phyloP scores from a whole-genome alignment of 2,329 filamentous ascomycete genomes.

The Aspergillus quadrilineatus region DNA sequence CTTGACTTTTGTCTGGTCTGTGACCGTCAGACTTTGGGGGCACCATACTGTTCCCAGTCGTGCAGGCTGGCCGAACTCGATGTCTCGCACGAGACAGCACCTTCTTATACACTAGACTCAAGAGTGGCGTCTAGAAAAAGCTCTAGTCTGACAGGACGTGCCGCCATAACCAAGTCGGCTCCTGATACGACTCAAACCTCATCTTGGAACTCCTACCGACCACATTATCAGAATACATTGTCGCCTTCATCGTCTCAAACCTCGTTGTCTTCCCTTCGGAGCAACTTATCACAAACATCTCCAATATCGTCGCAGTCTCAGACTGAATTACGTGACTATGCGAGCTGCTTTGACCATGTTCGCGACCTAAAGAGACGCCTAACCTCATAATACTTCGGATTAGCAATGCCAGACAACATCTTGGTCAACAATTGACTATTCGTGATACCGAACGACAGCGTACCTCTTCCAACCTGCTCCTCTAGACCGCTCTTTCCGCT shows the following conservation, averaged over 20 bases:
- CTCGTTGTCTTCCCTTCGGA: constrained; percentile 77
- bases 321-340: constrained; percentile 80
- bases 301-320: constrained; percentile 72
- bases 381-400: constrained; percentile 25
- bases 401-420: neutral
- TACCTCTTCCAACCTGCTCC: too few relatives aligned
- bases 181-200: constrained; percentile 20
- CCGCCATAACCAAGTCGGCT: constrained; percentile 18
- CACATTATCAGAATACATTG: constrained; percentile 23
- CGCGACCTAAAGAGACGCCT: constrained; percentile 50
- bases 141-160: constrained; percentile 38
- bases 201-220: constrained; percentile 20
- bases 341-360: constrained; percentile 83
- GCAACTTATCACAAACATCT: constrained; percentile 53
- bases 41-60: constrained; percentile 87
- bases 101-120: neutral
- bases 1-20: constrained; percentile 92
- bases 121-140: constrained; percentile 41
- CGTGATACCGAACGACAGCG: neutral
- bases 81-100: constrained; percentile 40
- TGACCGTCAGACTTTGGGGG: constrained; percentile 80
- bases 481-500: neutral
- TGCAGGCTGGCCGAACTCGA: constrained; percentile 88
- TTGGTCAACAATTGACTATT: neutral
- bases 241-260: constrained; percentile 74